Base-by-base conservation (phyloP, 345 rosid species). In the Eucalyptus erythrocorys region DNA sequence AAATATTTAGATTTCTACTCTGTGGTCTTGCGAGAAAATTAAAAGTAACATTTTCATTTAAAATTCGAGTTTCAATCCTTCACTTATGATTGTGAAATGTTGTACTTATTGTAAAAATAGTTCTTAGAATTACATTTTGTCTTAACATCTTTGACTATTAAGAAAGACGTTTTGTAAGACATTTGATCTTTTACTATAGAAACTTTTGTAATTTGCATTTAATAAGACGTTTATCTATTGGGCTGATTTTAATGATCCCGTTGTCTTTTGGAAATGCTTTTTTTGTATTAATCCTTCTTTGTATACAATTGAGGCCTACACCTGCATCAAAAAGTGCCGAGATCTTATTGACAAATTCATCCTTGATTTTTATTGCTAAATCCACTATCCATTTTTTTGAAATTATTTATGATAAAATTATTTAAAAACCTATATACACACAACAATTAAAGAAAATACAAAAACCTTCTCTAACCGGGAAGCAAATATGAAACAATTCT, bases 241-340 rank as follows among this genome's bases (percentile, higher is more conserved):
- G 0, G 30, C 5, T 55, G 2, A 22, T 10, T 0, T 10, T 22
- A 24, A 55, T 22, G 13, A 55, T 24, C 9, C 0, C 9, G 13
- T 55, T 4, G 30, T 55, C 24, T 55, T 55, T 55, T 0, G 27
- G 27, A 24, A 55, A 55, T 55, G 9, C 61, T 9, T 10, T 55
- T 8, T 55, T 55, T 30, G 61, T 24, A 24, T 24, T 55, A 24
- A 24, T 24, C 30, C 5, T 24, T 55, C 27, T 24, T 4, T 24
- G 13, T 51, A 48, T 2, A 55, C 0, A 55, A 24, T 55, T 55
- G 61, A 55, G 30, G 30, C 30, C 1, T 55, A 13, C 61, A 55
- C 2, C 30, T 21, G 10, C 3, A 55, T 55, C 30, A 22, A 55
- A 24, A 55, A 55, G 6, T 55, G 30, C 3, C 13, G 30, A 55